Percentiles rank a stretch among this genome's conserved stretches.
Evolutionary conservation across 2,329 filamentous ascomycete species (phyloP).

Genomic region (Xylariales sp.): DNA sequence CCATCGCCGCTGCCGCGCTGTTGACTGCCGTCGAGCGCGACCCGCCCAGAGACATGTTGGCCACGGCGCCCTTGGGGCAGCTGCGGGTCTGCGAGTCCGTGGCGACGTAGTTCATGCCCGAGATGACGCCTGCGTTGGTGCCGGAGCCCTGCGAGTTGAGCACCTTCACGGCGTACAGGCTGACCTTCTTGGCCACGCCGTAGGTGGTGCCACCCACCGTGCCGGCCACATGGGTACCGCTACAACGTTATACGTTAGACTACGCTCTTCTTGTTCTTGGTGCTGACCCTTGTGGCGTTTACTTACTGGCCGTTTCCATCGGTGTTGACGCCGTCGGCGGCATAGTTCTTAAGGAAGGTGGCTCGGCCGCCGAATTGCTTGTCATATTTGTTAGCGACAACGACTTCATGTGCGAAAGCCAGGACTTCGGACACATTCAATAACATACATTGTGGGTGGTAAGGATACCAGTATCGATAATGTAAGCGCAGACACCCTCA

Average conservation of each 20-base stretch:
- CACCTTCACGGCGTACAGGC: slow-evolving; percentile 40
- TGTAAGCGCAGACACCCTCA: slow-evolving; percentile 28
- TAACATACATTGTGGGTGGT: slow-evolving; percentile 28
- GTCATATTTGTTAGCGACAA: background rate
- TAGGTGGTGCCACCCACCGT: slow-evolving; percentile 37
- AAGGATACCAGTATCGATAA: slow-evolving; percentile 46
- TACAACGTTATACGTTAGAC: background rate
- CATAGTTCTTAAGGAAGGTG: slow-evolving; percentile 31
- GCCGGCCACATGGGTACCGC: slow-evolving; percentile 42
- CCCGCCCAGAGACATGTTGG: slow-evolving; percentile 56
- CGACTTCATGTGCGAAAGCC: background rate
- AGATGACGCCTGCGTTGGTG: slow-evolving; percentile 35
- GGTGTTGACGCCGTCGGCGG: slow-evolving; percentile 26
- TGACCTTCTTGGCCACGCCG: slow-evolving; percentile 42
- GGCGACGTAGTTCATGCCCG: slow-evolving; percentile 38
- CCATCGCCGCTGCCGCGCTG: slow-evolving; percentile 41
- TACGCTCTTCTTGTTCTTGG: too few relatives aligned
- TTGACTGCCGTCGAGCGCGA: slow-evolving; percentile 41
- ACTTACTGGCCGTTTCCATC: slow-evolving; percentile 37
- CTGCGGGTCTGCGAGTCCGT: slow-evolving; percentile 26
- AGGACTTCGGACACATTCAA: too few relatives aligned
- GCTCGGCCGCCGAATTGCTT: slow-evolving; percentile 38
- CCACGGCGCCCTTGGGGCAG: slow-evolving; percentile 41
- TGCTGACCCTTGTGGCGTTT: too few relatives aligned
- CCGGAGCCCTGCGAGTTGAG: slow-evolving; percentile 32